Evolutionary conservation across 202 grass and related monocot species (phyloP), one percentile per base, ranked within the genome.

Genomic region (Alloteropsis angusta): DNA sequence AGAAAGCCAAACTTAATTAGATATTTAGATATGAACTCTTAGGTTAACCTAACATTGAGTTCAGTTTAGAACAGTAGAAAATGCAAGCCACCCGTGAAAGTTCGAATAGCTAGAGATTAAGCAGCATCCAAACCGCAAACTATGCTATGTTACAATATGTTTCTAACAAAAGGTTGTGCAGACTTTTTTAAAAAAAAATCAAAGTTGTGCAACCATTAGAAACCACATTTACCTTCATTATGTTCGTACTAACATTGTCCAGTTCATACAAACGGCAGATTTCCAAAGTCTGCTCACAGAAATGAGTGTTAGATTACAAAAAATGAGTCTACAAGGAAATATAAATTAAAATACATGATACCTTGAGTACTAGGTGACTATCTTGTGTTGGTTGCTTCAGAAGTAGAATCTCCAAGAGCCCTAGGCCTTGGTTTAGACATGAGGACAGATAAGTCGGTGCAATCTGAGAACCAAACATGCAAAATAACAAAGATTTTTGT

Each of bases 381-480:
- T 89, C 88, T 81, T 85, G 87, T 71, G 93, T 78, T 54, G 92
- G 89, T 81, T 98, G 95, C 77, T 88, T 90, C 42, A 90, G 89
- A 81, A 98, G 88, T 82, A 98, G 85, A 90, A 90, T 87, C 83
- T 95, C 92, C 88, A 98, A 77, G 26, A 98, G 84, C 39, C 89
- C 89, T 77, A 88, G 74, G 68, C 92, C 92, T 92, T 98, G 95
- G 77, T 93, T 95, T 49, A 83, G 86, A 83, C 95, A 98, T 23
- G 89, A 90, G 37, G 91, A 91, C 67, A 98, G 83, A 87, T 98
- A 98, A 59, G 89, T 94, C 3, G 95, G 90, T 38, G 92, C 89
- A 84, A 98, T 94, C 95, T 98, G 85, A 85, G 47, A 81, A 96
- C 15, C 74, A 82, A 68, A 78, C 58, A 83, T 48, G 46, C 44